Percentiles rank a stretch among this genome's conserved stretches.
phyloP scores from a whole-genome alignment of 371 early-diverging fungal genomes.

The Mucor piriformis region DNA sequence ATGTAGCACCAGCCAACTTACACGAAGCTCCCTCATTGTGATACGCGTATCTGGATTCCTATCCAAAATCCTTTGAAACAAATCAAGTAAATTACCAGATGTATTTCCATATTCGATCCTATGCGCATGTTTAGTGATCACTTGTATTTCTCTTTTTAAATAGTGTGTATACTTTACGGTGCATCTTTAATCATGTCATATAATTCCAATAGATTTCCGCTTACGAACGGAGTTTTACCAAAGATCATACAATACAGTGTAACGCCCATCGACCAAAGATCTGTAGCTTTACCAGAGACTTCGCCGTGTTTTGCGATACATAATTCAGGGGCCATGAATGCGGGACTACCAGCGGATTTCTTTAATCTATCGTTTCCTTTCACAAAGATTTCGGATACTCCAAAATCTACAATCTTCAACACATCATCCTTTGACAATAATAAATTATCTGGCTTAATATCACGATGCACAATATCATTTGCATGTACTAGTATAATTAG shows the following conservation, averaged over 20 bases:
- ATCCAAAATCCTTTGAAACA: conserved; percentile 76
- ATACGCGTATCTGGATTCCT: conserved; percentile 83
- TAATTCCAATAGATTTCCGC: conserved; percentile 70
- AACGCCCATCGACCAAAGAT: conserved; percentile 99
- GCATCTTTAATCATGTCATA: conserved; percentile 71
- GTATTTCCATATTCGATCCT: conserved; percentile 12
- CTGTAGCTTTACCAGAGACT: conserved; percentile 81
- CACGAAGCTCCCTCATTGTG: conserved; percentile 75
- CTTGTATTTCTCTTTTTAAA: too few species aligned
- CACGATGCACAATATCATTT: conserved; percentile 49
- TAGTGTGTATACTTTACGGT: too few species aligned
- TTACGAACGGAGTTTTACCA: conserved; percentile 91
- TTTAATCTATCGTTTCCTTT: conserved; percentile 70
- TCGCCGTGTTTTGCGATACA: conserved; percentile 47
- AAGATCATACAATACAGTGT: conserved; percentile 91
- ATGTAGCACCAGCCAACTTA: conserved; percentile 25
- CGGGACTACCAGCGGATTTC: conserved; percentile 84
- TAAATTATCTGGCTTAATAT: conserved; percentile 99
- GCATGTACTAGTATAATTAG: conserved; percentile 26
- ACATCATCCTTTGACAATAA: conserved; percentile 81
- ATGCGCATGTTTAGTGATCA: too few species aligned
- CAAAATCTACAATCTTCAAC: conserved; percentile 99
- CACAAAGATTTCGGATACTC: conserved; percentile 83
- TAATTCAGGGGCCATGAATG: conserved; percentile 48
- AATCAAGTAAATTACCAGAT: conserved; percentile 52